phyloP scores from a whole-genome alignment of 495 filamentous ascomycete species.

The Neurospora tetrasperma region DNA sequence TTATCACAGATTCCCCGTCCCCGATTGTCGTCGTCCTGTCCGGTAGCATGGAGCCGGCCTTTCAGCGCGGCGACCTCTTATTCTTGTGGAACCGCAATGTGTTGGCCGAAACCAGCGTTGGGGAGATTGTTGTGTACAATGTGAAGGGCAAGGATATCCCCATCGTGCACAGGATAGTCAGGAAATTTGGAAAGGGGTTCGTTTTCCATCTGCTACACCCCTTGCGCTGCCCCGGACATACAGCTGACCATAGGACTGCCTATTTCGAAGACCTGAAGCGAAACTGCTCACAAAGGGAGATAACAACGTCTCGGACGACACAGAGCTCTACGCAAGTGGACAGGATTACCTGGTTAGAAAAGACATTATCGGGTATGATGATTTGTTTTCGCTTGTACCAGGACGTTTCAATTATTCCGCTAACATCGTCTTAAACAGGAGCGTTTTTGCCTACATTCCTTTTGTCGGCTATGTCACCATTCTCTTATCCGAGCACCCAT shows the following conservation, averaged over 20 bases:
- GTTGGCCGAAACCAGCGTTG: constrained; percentile 55
- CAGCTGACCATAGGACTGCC: not conserved
- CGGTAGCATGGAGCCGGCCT: constrained; percentile 94
- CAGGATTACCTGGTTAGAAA: constrained; percentile 78
- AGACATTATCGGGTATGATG: constrained; percentile 67
- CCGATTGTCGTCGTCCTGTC: constrained; percentile 95
- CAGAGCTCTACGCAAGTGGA: constrained; percentile 71
- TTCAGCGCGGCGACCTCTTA: constrained; percentile 87
- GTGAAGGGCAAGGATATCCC: constrained; percentile 85
- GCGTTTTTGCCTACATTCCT: constrained; percentile 86
- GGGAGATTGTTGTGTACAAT: constrained; percentile 93
- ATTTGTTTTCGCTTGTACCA: too few species aligned
- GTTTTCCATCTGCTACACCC: constrained; percentile 14
- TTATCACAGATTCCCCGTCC: constrained; percentile 74
- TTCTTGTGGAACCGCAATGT: constrained; percentile 89
- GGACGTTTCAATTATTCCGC: not conserved
- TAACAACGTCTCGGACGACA: constrained; percentile 91
- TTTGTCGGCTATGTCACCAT: constrained; percentile 98
- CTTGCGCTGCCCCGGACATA: not conserved
- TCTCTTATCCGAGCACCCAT: constrained; percentile 89
- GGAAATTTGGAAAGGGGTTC: constrained; percentile 53
- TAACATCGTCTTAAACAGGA: constrained; percentile 23
- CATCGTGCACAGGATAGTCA: constrained; percentile 82
- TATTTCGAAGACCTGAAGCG: constrained; percentile 26
- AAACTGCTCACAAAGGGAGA: constrained; percentile 94